Percentiles rank a stretch among this genome's conserved stretches.
Conservation (phyloP, 768 basidiomycete species). For the Tulasnella sp. region DNA sequence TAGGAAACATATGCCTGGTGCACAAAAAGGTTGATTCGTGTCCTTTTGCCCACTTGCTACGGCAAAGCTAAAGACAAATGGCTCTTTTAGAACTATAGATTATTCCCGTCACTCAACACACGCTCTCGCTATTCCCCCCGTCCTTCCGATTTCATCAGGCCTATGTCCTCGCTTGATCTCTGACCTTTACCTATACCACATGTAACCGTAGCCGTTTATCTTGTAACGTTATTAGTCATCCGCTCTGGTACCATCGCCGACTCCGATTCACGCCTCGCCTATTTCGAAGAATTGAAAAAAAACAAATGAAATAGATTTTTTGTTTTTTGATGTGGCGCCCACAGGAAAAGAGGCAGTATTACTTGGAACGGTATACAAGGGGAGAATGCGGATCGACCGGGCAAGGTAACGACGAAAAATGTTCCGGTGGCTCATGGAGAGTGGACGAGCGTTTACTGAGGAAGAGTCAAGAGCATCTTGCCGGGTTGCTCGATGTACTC, state of each 20-base stretch:
- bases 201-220: too few relatives aligned
- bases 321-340: background rate
- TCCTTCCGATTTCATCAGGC: too few relatives aligned
- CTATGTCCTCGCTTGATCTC: too few relatives aligned
- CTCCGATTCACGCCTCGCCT: background rate
- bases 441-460: background rate
- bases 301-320: background rate
- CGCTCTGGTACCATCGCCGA: background rate
- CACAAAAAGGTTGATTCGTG: background rate
- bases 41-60: too few relatives aligned
- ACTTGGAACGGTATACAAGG: background rate
- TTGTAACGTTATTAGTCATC: too few relatives aligned
- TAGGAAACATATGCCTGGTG: background rate
- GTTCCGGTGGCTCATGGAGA: background rate
- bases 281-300: background rate
- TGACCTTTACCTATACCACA: too few relatives aligned
- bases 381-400: background rate
- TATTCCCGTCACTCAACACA: too few relatives aligned
- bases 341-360: background rate
- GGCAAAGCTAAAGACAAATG: too few relatives aligned
- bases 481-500: constrained; percentile 93
- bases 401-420: background rate
- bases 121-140: too few relatives aligned
- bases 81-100: too few relatives aligned
- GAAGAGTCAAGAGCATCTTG: constrained; percentile 56